Base-by-base conservation (phyloP, 2,329 filamentous ascomycete species). In the Calonectria honghensis region DNA sequence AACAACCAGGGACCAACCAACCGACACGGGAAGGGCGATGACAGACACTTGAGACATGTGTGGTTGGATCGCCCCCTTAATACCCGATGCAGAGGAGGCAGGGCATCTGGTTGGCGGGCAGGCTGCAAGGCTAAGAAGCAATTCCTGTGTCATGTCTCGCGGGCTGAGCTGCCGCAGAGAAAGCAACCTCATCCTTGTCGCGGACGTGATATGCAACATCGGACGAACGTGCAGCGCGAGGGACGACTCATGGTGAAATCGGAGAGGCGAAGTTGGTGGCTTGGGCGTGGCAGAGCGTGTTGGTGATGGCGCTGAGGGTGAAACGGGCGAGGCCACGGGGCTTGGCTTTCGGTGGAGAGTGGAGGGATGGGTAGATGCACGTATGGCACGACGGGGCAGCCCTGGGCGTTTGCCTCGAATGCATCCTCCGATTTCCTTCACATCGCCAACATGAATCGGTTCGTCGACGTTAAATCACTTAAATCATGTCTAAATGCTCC, bases 41-140 rank as follows among this genome's bases (percentile, higher is more conserved):
- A 35, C 61, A 50, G 57, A 14, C 35, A 41, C 57, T 41, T 63
- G 57, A 63, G 57, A 63, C 57, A 63, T 13, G 35, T 31, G 35
- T 63, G 57, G 57, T 63, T 63, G 35, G 57, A 63, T 63, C 39
- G n/a, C 24, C 52, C 57, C 57, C 57, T 63, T 63, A 63, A 63
- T 63, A 63, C 57, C 57, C 57, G 57, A 63, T 63, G 24, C 24
- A 41, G 57, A 63, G 37, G 35, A 35, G 11, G 24, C 37, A n/a
- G 16, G 24, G 35, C 35, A 27, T 41, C 24, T 63, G 57, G 57
- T 63, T 63, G 57, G 57, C 24, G 57, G 57, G 57, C 41, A 9
- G 41, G 20, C 9, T 63, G 57, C 35, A 31, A 63, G 57, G 57
- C 35, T 63, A 63, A 11, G n/a, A 45, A 37, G 57, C 57, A 24